phyloP scores from a whole-genome alignment of 1,139 yeast species.

The Meyerozyma carpophila region DNA sequence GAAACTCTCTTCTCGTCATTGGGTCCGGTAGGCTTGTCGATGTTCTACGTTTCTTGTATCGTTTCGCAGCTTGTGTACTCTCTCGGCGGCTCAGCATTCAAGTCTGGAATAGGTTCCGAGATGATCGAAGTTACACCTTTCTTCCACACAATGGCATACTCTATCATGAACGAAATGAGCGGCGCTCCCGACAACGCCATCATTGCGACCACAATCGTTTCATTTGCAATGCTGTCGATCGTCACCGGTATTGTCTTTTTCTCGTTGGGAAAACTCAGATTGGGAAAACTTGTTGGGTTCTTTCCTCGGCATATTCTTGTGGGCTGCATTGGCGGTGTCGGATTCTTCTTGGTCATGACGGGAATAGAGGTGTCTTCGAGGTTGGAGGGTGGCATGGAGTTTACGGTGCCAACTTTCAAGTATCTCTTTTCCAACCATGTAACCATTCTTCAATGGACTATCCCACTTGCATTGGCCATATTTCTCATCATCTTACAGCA shows the following conservation, averaged over 20 bases:
- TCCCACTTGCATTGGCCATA: conserved; percentile 63
- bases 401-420: conserved; percentile 51
- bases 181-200: conserved; percentile 48
- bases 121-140: conserved; percentile 98
- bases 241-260: conserved; percentile 83
- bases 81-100: conserved; percentile 84
- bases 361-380: conserved; percentile 88
- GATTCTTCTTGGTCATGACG: conserved; percentile 83
- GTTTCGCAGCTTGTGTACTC: conserved; percentile 85
- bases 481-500: conserved; percentile 60
- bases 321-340: conserved; percentile 98
- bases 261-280: conserved; percentile 64
- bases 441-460: conserved; percentile 60
- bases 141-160: conserved; percentile 89
- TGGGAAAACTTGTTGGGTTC: conserved; percentile 87
- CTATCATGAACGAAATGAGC: conserved; percentile 56
- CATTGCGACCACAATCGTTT: conserved; percentile 79
- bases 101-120: conserved; percentile 89
- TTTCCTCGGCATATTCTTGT: conserved; percentile 94
- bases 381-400: conserved; percentile 65
- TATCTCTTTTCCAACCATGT: conserved; percentile 36
- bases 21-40: conserved; percentile 87
- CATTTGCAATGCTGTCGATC: conserved; percentile 78
- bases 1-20: conserved; percentile 68
- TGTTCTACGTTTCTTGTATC: conserved; percentile 89